Base-by-base conservation (phyloP, 495 filamentous ascomycete genomes). In the Lasiosphaeria miniovina region DNA sequence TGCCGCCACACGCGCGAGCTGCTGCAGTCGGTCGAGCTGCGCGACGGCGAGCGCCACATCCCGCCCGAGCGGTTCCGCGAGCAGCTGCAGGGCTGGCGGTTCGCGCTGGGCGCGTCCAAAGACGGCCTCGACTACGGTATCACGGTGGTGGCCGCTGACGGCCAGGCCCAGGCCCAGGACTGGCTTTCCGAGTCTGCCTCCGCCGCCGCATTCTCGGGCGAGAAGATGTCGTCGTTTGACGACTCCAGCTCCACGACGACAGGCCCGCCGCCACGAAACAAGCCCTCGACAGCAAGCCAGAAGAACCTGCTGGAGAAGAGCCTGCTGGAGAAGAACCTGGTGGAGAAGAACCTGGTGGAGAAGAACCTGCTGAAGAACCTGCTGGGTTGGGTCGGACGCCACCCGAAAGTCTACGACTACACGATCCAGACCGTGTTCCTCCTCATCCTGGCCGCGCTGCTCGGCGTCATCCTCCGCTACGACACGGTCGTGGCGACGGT, bases 381-480 rank as follows among this genome's bases (percentile, higher is more conserved):
- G 24, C 24, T 24, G 24, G 24, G 24, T 24, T 24, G 24, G 24
- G 2, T 24, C 24, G 24, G 24, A 24, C 24, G 24, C 24, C 43
- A 46, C 43, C 12, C 43, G 12, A 46, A n/a, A 14, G 12, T 46
- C 8, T 46, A 46, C 43, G 43, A 46, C 43, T 14, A 14, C 43
- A 9, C 15, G 35, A 11, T 36, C 11, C 31, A 35, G 6, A 34
- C 7, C 14, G 7, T 53, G 8, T 34, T 53, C 6, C 46, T 58
- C 11, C 15, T 32, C 9, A 24, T 41, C 6, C 55, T 58, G 35
- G 36, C 46, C 33, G 34, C 24, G n/a, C 24, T 36, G 31, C 32
- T 52, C 4, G 31, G 6, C 10, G 24, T 58, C 33, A 36, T 58
- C 35, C 14, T 52, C 24, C 12, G 33, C 31, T 58, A 58, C 48